phyloP scores from a whole-genome alignment of 1,284 basidiomycete genomes.

The Ganoderma meredithae region DNA sequence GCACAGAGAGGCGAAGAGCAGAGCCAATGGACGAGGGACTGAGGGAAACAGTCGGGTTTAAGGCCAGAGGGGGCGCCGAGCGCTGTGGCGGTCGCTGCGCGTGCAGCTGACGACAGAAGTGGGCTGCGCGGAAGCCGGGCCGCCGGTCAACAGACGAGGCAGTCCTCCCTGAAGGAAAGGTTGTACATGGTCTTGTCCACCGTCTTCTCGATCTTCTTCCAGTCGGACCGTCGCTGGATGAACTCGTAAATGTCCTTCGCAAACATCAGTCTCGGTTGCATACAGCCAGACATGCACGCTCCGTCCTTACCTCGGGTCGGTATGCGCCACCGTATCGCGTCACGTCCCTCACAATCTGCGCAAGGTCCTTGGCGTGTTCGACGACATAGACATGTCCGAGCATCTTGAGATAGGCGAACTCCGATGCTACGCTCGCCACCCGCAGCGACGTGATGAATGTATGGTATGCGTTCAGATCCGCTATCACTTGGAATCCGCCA shows the following conservation, averaged over 20 bases:
- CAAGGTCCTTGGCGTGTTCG: constrained; percentile 92
- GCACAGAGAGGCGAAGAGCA: background rate
- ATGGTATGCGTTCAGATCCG: constrained; percentile 94
- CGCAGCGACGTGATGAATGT: constrained; percentile 86
- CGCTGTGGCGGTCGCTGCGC: constrained; percentile 21
- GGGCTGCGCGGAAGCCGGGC: constrained; percentile 6
- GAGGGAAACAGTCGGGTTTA: background rate
- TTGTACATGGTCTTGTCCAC: constrained; percentile 98
- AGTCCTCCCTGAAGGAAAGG: constrained; percentile 91
- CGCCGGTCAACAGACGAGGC: constrained; percentile 57
- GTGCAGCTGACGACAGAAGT: constrained; percentile 21
- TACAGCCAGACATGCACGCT: background rate
- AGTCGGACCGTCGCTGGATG: constrained; percentile 90
- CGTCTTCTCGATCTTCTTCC: constrained; percentile 96
- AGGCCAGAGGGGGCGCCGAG: background rate
- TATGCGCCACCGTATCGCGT: constrained; percentile 93
- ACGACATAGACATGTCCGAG: constrained; percentile 95
- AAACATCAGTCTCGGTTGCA: constrained; percentile 1
- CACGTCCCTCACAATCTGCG: constrained; percentile 93
- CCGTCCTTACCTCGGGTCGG: constrained; percentile 78
- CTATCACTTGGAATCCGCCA: constrained; percentile 96
- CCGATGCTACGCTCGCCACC: constrained; percentile 71
- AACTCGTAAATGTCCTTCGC: constrained; percentile 90
- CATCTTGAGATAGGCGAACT: constrained; percentile 96
- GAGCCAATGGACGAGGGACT: background rate